Percentiles rank a stretch among this genome's conserved stretches.
Conservation (phyloP, 805 yeast genomes). For the Tetrapisispora pingtungensis region DNA sequence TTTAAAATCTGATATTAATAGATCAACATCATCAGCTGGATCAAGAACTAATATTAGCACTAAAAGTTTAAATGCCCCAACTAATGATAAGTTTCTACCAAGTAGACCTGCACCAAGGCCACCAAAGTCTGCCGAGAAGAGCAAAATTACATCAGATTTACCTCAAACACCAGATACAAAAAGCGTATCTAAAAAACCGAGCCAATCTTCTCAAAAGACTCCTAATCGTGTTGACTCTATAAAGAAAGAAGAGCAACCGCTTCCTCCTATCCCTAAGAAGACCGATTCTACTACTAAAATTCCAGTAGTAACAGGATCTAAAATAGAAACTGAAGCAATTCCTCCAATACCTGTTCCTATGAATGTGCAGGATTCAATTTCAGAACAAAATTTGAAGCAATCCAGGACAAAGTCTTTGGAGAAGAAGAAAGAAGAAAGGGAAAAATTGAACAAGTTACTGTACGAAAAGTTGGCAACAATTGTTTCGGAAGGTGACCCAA, state of each 20-base stretch:
- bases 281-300: neutral
- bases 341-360: constrained; percentile 25
- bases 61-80: neutral
- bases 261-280: constrained; percentile 17
- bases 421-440: constrained; percentile 71
- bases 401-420: constrained; percentile 28
- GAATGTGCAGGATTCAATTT: constrained; percentile 21
- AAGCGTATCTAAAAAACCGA: constrained; percentile 3
- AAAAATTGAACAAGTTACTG: constrained; percentile 59
- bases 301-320: neutral
- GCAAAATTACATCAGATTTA: constrained; percentile 1
- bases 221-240: constrained; percentile 11
- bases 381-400: constrained; percentile 14
- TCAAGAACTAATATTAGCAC: neutral
- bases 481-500: constrained; percentile 82
- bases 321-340: constrained; percentile 3
- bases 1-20: neutral
- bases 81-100: constrained; percentile 40
- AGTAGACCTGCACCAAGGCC: constrained; percentile 64
- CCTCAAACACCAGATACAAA: constrained; percentile 4
- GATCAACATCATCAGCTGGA: constrained; percentile 1
- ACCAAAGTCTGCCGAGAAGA: constrained; percentile 19
- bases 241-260: constrained; percentile 19
- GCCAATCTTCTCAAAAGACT: constrained; percentile 1
- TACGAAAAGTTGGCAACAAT: constrained; percentile 55